Evolutionary conservation across 2,329 filamentous ascomycete species (phyloP), one percentile per base, ranked within the genome.

Genomic region (Fusarium tuaranense): DNA sequence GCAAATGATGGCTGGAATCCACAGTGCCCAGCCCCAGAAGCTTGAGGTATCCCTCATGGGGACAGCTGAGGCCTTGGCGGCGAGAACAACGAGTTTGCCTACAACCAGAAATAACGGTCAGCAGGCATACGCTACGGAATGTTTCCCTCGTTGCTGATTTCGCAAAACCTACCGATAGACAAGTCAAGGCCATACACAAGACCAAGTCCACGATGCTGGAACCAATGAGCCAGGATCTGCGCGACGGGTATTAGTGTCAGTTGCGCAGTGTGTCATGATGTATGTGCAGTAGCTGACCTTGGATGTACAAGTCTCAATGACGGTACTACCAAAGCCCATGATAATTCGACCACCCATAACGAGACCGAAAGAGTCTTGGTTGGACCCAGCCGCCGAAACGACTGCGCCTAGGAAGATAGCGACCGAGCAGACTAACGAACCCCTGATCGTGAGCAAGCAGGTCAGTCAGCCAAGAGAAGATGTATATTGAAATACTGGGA

Each of bases 21-120:
- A 80, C 3, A 80, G 63, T 4, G 76, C 73, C 78, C 78, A 80
- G 57, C 78, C 77, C 78, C 78, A 80, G 65, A 79, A 80, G 1
- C 68, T 67, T 7, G 77, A 64, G 7, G 74, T 74, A 38, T 80
- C 77, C 53, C 74, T 57, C 76, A 79, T 80, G 7, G 78, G 77
- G 10, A 80, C 72, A 5, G 78, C 78, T 4, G 78, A 76, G 9
- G 75, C 75, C 64, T 75, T 78, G 57, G 78, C 75, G 18, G 73
- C 60, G 6, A 80, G 69, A 2, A 78, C 76, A 30, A 78, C 74
- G 27, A 78, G 72, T 61, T 78, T 78, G 48, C 71, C 70, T 71
- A 27, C 36, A 16, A 38, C 16, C 36, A 38, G 36, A 38, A 38
- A 13, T 38, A 38, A 38, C 36, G 16, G 36, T 38, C 16, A 38